Base-by-base conservation (phyloP, 2,329 filamentous ascomycete genomes). In the Claviceps cyperi region DNA sequence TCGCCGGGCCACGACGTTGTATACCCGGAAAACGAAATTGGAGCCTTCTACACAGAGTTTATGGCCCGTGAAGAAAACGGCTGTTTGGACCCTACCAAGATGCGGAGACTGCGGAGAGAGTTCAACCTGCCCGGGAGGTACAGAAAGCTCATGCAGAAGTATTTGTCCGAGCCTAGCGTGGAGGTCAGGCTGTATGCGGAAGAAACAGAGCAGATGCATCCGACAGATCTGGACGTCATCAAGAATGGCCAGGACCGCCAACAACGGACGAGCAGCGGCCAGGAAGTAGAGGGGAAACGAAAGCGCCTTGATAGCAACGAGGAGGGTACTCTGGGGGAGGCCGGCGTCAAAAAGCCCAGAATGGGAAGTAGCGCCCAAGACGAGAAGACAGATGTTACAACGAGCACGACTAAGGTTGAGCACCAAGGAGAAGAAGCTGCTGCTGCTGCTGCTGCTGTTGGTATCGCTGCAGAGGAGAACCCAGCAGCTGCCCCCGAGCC, bases 111-210 rank as follows among this genome's bases (percentile, higher is more conserved):
- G 48, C 88, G 90, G 69, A 84, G 84, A 61, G 92, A 97, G 59
- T 84, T 92, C 61, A 94, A 86, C 63, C 73, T 98, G 1, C 86
- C 84, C 46, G 94, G 92, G 2, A 80, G 84, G 24, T 98, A 98
- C 66, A 80, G 92, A 54, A 92, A 91, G 65, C 63, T 95, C 28
- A 76, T 97, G 57, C 81, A 86, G 36, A 76, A 76, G 21, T 86
- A 89, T 59, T 71, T 81, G 46, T 76, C 78, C 2, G 66, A 73
- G 7, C 77, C 86, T 7, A 77, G 74, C 11, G 83, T 81, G 51
- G 78, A 86, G 52, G 77, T 95, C 11, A 81, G 77, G 60, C 67
- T 72, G 5, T 97, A 96, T 62, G 61, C 62, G 3, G 75, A 81
- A 28, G 80, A 83, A 35, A 78, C 83, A 36, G 81, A 94, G 67